These are phyloP conservation scores for Cicer cuneatum DNA, from an alignment of 306 rosid genomes.

Conservation along the genomic window DNA sequence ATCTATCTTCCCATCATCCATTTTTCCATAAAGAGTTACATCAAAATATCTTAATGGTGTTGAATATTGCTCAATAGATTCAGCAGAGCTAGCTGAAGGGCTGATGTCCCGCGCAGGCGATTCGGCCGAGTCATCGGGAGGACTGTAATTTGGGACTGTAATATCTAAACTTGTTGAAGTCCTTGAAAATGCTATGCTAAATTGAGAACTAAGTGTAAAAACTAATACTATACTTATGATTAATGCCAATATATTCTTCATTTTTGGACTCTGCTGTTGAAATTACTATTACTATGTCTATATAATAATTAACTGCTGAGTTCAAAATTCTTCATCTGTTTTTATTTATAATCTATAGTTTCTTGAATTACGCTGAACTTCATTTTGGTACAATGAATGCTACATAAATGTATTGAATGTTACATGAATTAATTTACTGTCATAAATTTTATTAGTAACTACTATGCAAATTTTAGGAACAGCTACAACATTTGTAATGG, in stretches of 20 bases:
- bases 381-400: not conserved
- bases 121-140: conserved; percentile 9
- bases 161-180: conserved; percentile 6
- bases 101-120: conserved; percentile 19
- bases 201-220: conserved; percentile 28
- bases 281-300: conserved; percentile 1
- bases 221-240: conserved; percentile 34
- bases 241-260: conserved; percentile 42
- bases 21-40: conserved; percentile 37
- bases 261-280: conserved; percentile 29
- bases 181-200: conserved; percentile 27
- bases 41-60: conserved; percentile 30
- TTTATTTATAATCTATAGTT: conserved; percentile 38
- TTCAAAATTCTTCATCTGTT: conserved; percentile 8
- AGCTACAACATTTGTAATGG: not conserved
- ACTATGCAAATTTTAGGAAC: conserved; percentile 2
- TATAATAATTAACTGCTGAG: not conserved
- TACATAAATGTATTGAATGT: not conserved
- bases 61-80: conserved; percentile 21
- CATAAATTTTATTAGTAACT: conserved; percentile 28
- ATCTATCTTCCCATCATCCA: conserved; percentile 31
- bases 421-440: conserved; percentile 5
- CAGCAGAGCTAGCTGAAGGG: not conserved
- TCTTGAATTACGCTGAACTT: conserved; percentile 26
- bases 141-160: not conserved